Evolutionary conservation across 352 stramenopile genomes (phyloP).

Genomic region (Aphanomyces invadans): DNA sequence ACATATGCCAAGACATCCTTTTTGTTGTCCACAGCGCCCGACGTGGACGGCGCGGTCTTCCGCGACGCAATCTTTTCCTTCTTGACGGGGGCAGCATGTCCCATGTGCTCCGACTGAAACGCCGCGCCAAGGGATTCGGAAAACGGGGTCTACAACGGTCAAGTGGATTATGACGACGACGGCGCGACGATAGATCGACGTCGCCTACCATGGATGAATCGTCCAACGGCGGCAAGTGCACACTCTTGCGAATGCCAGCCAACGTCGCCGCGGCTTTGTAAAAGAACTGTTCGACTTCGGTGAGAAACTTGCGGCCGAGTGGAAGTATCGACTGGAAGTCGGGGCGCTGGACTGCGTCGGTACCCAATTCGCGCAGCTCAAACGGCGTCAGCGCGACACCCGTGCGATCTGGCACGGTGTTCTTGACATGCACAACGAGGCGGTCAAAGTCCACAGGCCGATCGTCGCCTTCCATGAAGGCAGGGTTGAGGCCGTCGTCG

Average conservation of each 20-base stretch:
- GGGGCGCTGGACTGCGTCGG: conserved; percentile 71
- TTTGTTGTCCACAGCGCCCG: background rate
- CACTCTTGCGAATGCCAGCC: conserved; percentile 39
- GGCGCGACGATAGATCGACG: too few relatives aligned
- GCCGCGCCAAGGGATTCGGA: conserved; percentile 52
- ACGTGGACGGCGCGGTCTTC: conserved; percentile 32
- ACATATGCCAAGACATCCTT: conserved; percentile 16
- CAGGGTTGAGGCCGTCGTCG: conserved; percentile 98
- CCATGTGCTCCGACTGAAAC: conserved; percentile 49
- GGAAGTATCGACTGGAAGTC: conserved; percentile 81
- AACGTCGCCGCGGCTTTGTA: conserved; percentile 56
- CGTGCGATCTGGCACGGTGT: conserved; percentile 62
- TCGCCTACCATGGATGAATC: conserved; percentile 29
- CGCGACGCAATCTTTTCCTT: conserved; percentile 52
- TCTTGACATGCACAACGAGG: conserved; percentile 85
- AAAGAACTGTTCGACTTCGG: conserved; percentile 84
- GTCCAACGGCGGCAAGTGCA: conserved; percentile 63
- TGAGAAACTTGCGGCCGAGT: conserved; percentile 84
- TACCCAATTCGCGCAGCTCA: conserved; percentile 76
- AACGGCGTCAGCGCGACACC: conserved; percentile 63
- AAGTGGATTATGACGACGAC: too few relatives aligned
- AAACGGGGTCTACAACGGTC: conserved; percentile 39
- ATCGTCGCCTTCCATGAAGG: conserved; percentile 93
- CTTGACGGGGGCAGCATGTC: conserved; percentile 22
- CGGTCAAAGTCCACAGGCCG: conserved; percentile 95